phyloP scores from a whole-genome alignment of 257 asterid species.

The Solanum stenotomum region DNA sequence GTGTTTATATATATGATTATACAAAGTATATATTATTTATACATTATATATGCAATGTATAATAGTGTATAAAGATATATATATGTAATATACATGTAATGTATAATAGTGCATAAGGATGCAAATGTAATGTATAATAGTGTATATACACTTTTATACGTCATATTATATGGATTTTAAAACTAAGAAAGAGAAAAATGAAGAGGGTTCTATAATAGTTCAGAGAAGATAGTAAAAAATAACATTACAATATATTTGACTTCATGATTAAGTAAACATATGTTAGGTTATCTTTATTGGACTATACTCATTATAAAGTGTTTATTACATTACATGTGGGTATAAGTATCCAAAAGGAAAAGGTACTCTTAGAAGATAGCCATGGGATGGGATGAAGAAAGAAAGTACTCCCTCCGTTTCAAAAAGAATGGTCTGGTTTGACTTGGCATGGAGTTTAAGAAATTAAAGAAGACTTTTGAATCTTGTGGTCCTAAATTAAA shows the following conservation, averaged over 20 bases:
- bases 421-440: no score
- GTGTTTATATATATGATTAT: no score
- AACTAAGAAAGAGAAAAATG: background rate
- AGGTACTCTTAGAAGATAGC: background rate
- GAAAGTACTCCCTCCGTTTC: background rate
- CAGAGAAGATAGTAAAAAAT: background rate
- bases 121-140: background rate
- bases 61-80: background rate
- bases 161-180: background rate
- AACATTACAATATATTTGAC: background rate
- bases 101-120: background rate
- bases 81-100: background rate
- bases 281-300: background rate
- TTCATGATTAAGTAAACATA: background rate
- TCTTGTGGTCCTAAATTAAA: no score
- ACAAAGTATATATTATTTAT: background rate
- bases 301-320: background rate
- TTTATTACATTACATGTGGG: background rate
- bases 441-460: no score
- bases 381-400: background rate
- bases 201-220: background rate
- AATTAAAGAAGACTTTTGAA: no score
- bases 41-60: background rate
- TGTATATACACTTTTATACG: background rate
- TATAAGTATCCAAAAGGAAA: background rate